phyloP scores from a whole-genome alignment of 1,139 yeast species.

The Pneumocystis oryctolagi region DNA sequence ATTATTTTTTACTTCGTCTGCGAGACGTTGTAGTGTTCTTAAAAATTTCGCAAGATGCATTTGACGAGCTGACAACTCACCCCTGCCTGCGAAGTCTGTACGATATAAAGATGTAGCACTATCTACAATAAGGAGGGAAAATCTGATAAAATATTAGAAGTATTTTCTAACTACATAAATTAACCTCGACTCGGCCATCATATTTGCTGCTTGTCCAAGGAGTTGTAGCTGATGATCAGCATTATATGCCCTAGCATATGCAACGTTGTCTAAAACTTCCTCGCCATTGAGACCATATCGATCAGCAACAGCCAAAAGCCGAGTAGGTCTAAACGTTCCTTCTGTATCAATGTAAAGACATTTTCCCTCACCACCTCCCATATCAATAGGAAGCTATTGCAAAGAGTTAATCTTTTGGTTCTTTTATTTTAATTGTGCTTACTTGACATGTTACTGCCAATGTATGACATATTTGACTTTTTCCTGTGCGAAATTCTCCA shows the following conservation, averaged over 20 bases:
- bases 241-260: conserved; percentile 91
- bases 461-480: conserved; percentile 92
- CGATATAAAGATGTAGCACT: conserved; percentile 93
- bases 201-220: conserved; percentile 76
- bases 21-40: conserved; percentile 80
- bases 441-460: conserved; percentile 86
- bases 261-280: conserved; percentile 89
- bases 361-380: conserved; percentile 99
- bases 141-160: conserved; percentile 12
- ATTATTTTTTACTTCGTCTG: conserved; percentile 44
- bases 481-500: conserved; percentile 97
- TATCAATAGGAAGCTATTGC: conserved; percentile 61
- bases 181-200: conserved; percentile 82
- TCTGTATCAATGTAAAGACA: conserved; percentile 94
- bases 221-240: conserved; percentile 91
- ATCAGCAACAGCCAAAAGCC: conserved; percentile 79
- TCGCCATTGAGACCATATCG: conserved; percentile 88
- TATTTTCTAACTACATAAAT: conserved; percentile 18
- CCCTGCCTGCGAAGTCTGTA: conserved; percentile 91
- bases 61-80: conserved; percentile 90
- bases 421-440: background rate
- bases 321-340: conserved; percentile 86
- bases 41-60: conserved; percentile 85
- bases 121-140: conserved; percentile 68
- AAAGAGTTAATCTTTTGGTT: background rate